Evolutionary conservation across 2,329 filamentous ascomycete species (phyloP).

Genomic region (Arachnopeziza araneosa): DNA sequence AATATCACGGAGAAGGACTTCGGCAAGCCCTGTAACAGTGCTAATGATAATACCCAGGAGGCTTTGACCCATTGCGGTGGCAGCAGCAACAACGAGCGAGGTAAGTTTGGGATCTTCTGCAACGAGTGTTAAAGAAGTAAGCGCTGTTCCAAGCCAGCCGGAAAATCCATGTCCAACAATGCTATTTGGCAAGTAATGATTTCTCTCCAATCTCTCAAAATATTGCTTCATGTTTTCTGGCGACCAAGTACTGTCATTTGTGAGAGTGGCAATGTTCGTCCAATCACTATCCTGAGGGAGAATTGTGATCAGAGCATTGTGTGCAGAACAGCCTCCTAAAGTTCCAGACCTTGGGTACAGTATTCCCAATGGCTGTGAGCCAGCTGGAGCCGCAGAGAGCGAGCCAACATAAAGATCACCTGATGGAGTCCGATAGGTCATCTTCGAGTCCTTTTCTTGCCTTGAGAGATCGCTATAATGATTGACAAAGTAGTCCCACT

Average conservation of each 20-base stretch:
- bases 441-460: conserved; percentile 14
- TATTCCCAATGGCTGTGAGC: conserved; percentile 22
- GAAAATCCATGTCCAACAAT: conserved; percentile 1
- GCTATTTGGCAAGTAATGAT: conserved; percentile 6
- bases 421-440: conserved; percentile 33
- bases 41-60: conserved; percentile 1
- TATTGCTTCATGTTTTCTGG: conserved; percentile 21
- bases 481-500: conserved; percentile 42
- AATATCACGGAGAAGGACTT: conserved; percentile 18
- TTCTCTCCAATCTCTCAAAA: conserved; percentile 11
- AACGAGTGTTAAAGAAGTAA: conserved; percentile 2
- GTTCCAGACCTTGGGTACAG: conserved; percentile 28
- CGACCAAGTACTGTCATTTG: conserved; percentile 22
- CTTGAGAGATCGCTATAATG: conserved; percentile 9
- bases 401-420: conserved; percentile 24
- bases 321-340: conserved; percentile 27
- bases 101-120: conserved; percentile 9
- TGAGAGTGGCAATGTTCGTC: conserved; percentile 16
- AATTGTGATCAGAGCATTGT: conserved; percentile 24
- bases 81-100: conserved; percentile 12
- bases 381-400: conserved; percentile 16
- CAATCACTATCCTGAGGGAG: conserved; percentile 22
- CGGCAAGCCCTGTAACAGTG: conserved; percentile 5
- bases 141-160: conserved; percentile 18
- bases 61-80: conserved; percentile 11